Conservation (phyloP, 441 rosid species). For the Populus hybrid region DNA sequence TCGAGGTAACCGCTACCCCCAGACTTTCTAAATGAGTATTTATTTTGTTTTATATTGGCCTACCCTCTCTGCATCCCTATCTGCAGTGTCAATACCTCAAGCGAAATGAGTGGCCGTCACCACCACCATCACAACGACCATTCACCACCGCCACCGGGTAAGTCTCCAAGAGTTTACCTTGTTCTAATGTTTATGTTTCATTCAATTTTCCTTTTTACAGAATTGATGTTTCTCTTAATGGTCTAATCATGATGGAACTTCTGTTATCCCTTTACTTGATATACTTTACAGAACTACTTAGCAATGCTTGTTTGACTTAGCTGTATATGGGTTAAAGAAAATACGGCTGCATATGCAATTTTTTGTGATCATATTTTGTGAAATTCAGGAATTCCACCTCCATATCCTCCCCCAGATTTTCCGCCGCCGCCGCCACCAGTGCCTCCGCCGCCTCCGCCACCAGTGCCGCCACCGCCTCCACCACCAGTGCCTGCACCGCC, state of each 20-base stretch:
- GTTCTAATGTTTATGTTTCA: neutral
- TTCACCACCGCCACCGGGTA: neutral
- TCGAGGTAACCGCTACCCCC: no score
- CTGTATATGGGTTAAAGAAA: neutral
- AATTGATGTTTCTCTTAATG: neutral
- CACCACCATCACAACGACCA: neutral
- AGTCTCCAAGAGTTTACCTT: neutral
- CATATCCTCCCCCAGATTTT: slow-evolving; percentile 18
- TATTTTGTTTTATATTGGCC: no score
- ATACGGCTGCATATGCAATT: neutral
- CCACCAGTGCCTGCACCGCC: slow-evolving; percentile 22
- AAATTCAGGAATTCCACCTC: slow-evolving; percentile 26
- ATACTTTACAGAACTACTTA: no score
- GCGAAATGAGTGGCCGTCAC: neutral
- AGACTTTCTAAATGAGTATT: no score
- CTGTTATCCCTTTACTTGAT: neutral
- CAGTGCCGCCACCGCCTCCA: slow-evolving; percentile 18
- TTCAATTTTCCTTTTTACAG: neutral
- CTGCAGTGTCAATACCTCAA: neutral
- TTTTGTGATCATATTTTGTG: neutral
- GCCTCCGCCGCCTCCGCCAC: slow-evolving; percentile 1
- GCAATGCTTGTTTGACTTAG: neutral
- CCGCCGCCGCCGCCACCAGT: slow-evolving; percentile 12
- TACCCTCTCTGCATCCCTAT: neutral
- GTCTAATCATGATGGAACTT: neutral